Base-by-base conservation (phyloP, 2,329 filamentous ascomycete species). In the Talaromyces albobiverticillius region DNA sequence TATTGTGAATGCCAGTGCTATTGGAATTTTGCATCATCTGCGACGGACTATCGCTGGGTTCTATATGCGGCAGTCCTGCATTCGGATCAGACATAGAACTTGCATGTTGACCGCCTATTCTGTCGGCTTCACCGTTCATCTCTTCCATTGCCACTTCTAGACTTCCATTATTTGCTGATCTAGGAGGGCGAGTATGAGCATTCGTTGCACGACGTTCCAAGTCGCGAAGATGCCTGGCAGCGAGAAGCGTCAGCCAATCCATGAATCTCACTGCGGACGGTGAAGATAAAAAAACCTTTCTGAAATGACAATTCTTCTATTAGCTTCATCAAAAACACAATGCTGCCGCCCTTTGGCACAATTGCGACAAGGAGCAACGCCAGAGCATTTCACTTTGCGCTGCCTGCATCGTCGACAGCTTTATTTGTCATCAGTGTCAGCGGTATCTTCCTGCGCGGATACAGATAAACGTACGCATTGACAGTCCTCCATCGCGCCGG, bases 301-400 rank as follows among this genome's bases (percentile, higher is more conserved):
- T 23, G 23, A 49, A 42, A 43, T 40, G 10, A 48, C 23, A 48
- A 36, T 54, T 18, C 31, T 20, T 22, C 48, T 31, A 10, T 51
- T 38, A 13, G 40, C 32, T 41, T 55, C 47, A 22, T 55, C 53
- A n/a, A 55, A 55, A 26, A 52, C n/a, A 26, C 53, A 55, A 2
- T 16, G 16, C 29, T 53, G 53, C 31, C 48, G 31, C n/a, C 48
- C 36, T n/a, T n/a, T 32, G 26, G 38, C n/a, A 43, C 53, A 55
- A 32, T 53, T 55, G 26, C 38, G 40, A 46, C 53, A 55, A 18
- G 53, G 53, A 13, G 41, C 46, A 2, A 31, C 25, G 13, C 53
- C 53, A 8, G 53, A 55, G 40, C 53, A 55, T 52, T 53, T 55
- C 16, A 55, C 53, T 52, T 55, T 55, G 6, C 53, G 48, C 26